phyloP scores from a whole-genome alignment of 169 alveolate species.

The Plasmodium sp. region DNA sequence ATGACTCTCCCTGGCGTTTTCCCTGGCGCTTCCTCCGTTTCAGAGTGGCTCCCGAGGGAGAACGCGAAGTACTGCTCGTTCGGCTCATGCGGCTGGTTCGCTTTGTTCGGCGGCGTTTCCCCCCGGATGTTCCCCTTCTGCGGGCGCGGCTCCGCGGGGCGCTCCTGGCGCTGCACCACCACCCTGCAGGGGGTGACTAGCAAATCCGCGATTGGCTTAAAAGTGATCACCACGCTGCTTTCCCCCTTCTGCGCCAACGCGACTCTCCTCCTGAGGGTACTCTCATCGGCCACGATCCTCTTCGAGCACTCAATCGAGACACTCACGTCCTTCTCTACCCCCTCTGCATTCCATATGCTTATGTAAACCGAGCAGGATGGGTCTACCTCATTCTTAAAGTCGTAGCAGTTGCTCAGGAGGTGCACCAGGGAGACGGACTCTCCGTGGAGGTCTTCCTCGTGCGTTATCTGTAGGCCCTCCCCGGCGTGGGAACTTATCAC shows the following conservation, averaged over 20 bases:
- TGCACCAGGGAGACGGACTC: conserved; percentile 49
- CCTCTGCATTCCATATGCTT: conserved; percentile 69
- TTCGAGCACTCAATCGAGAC: conserved; percentile 15
- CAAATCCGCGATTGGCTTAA: conserved; percentile 25
- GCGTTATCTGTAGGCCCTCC: conserved; percentile 8
- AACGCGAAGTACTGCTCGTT: neutral
- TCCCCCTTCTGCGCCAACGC: conserved; percentile 24
- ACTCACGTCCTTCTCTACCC: conserved; percentile 21
- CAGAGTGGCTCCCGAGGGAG: neutral
- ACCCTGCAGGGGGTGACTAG: conserved; percentile 25
- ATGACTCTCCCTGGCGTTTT: neutral
- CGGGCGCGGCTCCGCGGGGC: neutral
- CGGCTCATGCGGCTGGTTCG: neutral
- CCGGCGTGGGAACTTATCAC: neutral
- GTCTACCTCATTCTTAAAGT: conserved; percentile 10
- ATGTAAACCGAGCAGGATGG: conserved; percentile 25
- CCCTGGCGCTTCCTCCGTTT: neutral
- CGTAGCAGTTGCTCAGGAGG: conserved; percentile 29
- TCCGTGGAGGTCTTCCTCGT: conserved; percentile 3
- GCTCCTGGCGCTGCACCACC: neutral
- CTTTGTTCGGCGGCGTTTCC: neutral
- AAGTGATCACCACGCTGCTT: neutral
- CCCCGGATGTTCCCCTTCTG: neutral
- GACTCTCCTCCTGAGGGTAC: neutral
- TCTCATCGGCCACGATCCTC: conserved; percentile 9